phyloP scores from a whole-genome alignment of 768 basidiomycete species.

The Paxillus ammoniavirescens region DNA sequence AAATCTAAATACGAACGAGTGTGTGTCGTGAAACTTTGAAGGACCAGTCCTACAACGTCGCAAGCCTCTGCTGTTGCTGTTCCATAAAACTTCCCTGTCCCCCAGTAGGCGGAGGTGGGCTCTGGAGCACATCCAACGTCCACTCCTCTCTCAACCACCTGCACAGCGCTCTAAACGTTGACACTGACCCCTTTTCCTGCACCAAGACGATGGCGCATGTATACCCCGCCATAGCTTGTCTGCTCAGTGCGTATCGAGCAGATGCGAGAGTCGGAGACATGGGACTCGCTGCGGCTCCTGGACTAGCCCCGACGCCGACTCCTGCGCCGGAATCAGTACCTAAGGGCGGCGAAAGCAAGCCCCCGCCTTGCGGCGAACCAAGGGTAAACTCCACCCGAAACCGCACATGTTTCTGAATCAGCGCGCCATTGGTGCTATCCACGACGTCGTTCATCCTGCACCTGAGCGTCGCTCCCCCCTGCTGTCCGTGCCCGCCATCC shows the following conservation, averaged over 20 bases:
- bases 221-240: conserved; percentile 32
- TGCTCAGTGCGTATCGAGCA: conserved; percentile 27
- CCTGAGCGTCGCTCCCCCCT: conserved; percentile 42
- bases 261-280: conserved; percentile 25
- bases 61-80: conserved; percentile 36
- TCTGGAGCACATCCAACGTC: conserved; percentile 39
- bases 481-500: conserved; percentile 27
- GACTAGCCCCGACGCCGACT: conserved; percentile 6
- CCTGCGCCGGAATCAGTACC: conserved; percentile 14
- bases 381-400: conserved; percentile 80
- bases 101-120: conserved; percentile 24
- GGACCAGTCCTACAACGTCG: conserved; percentile 17
- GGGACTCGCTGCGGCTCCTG: conserved; percentile 23
- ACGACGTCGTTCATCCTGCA: conserved; percentile 52
- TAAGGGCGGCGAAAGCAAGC: conserved; percentile 20
- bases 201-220: conserved; percentile 72
- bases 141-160: conserved; percentile 71
- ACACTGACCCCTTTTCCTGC: conserved; percentile 88
- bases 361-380: conserved; percentile 19
- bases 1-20: too few relatives aligned
- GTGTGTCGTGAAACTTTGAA: too few relatives aligned
- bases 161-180: conserved; percentile 80
- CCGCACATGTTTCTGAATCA: conserved; percentile 68
- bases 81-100: conserved; percentile 42
- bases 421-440: conserved; percentile 37